Conservation (phyloP, 192 early-diverging fungal genomes). For the Gryganskiella cystojenkinii region DNA sequence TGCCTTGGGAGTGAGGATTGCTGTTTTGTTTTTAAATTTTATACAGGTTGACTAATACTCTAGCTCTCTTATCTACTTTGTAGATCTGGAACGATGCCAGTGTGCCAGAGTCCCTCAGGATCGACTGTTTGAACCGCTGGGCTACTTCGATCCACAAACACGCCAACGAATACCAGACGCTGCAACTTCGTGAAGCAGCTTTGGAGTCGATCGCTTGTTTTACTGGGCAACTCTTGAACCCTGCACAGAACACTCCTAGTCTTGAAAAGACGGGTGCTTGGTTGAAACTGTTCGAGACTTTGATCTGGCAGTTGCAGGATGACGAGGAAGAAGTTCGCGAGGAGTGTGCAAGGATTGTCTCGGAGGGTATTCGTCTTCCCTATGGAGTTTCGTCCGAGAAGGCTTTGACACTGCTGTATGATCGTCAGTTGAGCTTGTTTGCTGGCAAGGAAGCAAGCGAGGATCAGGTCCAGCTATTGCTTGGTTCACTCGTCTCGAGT, state of each 20-base stretch:
- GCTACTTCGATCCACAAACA: constrained; percentile 51
- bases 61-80: no score
- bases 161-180: constrained; percentile 58
- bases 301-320: constrained; percentile 75
- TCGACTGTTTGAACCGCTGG: constrained; percentile 55
- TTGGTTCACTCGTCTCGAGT: constrained; percentile 20
- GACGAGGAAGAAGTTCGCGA: constrained; percentile 83
- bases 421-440: constrained; percentile 44
- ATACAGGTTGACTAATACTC: no score
- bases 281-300: constrained; percentile 50
- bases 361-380: constrained; percentile 61
- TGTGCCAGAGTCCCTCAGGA: constrained; percentile 17
- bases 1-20: background rate
- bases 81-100: constrained; percentile 44
- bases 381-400: constrained; percentile 69
- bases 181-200: constrained; percentile 66
- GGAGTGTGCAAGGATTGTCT: constrained; percentile 69
- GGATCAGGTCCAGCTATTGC: constrained; percentile 29
- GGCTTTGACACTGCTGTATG: constrained; percentile 56
- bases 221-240: constrained; percentile 47
- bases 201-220: constrained; percentile 56
- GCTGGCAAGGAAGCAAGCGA: constrained; percentile 37
- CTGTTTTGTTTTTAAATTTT: constrained; percentile 9
- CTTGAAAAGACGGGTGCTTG: constrained; percentile 48
- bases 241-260: constrained; percentile 52